Base-by-base conservation (phyloP, 2,329 filamentous ascomycete genomes). In the Ophiognomonia clavigignenti-juglandacearum region DNA sequence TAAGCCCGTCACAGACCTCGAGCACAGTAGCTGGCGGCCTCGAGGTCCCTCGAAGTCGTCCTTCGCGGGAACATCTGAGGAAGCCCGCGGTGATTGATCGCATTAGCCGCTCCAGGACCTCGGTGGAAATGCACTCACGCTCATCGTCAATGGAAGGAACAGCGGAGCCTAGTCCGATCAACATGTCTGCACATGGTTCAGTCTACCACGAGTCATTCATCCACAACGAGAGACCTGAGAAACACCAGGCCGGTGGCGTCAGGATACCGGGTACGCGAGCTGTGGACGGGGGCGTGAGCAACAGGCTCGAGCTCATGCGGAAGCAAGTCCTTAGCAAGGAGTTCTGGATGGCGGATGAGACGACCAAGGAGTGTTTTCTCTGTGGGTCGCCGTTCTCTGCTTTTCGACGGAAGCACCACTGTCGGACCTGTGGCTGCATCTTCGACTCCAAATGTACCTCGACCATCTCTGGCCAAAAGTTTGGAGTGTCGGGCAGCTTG, bases 321-420 rank as follows among this genome's bases (percentile, higher is more conserved):
- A 87, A 88, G 58, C 90, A 92, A 60, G 84, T 98, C 7, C 70
- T 97, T 38, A 95, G 88, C 63, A 93, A 91, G 60, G 91, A 97
- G 57, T 97, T 96, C 58, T 97, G 92, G 93, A 98, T 98, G 93
- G 88, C 90, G 50, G 93, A 98, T 62, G 93, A 97, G 61, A 96
- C 95, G 53, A 95, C 92, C 50, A 97, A 95, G 62, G 92, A 96
- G 58, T 98, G 93, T 61, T 98, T 96, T 62, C 80, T 88, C 37
- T 98, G 93, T 59, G 88, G 88, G 37, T 86, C 88, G 49, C 79
- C 87, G 2, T 98, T 98, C 61, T 90, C 89, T 0, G 93, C 92
- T 1, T 97, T 97, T 62, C 81, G 93, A 50, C 82, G 93, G 54
- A 98, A 98, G 62, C 93, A 98, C 64, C 93, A 98, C 65, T 98